Evolutionary conservation across 352 stramenopile species (phyloP).

Genomic region (Pythium myriotylum): DNA sequence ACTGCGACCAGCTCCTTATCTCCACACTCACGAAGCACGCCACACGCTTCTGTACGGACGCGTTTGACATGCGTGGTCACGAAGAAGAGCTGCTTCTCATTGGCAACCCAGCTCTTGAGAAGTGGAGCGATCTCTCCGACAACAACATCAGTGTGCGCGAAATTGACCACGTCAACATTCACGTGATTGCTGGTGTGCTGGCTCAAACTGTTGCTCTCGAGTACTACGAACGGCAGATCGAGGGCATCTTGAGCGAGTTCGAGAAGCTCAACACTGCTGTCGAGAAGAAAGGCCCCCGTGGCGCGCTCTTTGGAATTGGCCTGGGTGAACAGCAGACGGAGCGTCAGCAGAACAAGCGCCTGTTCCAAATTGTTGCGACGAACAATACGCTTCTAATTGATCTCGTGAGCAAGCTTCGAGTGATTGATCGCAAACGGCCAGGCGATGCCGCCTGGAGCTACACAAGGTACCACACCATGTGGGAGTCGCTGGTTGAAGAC

Average conservation of each 20-base stretch:
- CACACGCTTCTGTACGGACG: conserved; percentile 73
- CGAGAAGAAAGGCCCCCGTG: conserved; percentile 72
- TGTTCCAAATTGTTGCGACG: conserved; percentile 92
- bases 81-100: conserved; percentile 81
- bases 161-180: conserved; percentile 84
- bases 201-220: conserved; percentile 96
- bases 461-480: conserved; percentile 94
- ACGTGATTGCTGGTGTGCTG: conserved; percentile 95
- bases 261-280: conserved; percentile 91
- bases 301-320: conserved; percentile 64
- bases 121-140: conserved; percentile 81
- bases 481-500: conserved; percentile 87
- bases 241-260: conserved; percentile 95
- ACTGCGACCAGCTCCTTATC: conserved; percentile 82
- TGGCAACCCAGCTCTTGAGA: conserved; percentile 63
- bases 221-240: conserved; percentile 95
- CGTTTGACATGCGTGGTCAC: conserved; percentile 78
- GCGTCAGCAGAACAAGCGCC: conserved; percentile 72
- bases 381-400: conserved; percentile 98
- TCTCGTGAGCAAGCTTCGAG: conserved; percentile 95
- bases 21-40: conserved; percentile 77
- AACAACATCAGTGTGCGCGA: conserved; percentile 83
- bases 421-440: conserved; percentile 93
- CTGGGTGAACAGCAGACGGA: conserved; percentile 58
- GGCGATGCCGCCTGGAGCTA: conserved; percentile 95